phyloP scores from a whole-genome alignment of 106 monocot species.

The Hemerocallis citrina region DNA sequence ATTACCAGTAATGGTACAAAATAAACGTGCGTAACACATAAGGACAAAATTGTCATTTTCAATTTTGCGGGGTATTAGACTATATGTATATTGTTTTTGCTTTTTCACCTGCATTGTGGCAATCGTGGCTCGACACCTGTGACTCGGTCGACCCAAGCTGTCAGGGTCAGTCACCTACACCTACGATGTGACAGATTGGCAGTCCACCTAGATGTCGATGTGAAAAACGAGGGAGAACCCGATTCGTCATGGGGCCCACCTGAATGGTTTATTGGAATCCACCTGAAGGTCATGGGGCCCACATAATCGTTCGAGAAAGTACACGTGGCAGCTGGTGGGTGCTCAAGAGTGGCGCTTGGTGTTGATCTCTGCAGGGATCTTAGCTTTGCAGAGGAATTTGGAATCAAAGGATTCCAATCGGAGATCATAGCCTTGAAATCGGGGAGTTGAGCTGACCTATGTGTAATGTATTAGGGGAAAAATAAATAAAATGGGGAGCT shows the following conservation, averaged over 20 bases:
- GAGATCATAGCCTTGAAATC: conserved; percentile 57
- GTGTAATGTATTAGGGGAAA: too few relatives aligned
- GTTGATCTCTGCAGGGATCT: conserved; percentile 63
- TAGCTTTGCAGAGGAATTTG: conserved; percentile 46
- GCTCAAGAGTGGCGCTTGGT: conserved; percentile 24
- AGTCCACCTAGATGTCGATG: conserved; percentile 47
- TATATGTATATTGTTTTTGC: too few relatives aligned
- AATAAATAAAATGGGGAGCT: too few relatives aligned
- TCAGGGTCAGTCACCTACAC: conserved; percentile 43
- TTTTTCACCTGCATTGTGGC: too few relatives aligned
- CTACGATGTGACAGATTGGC: conserved; percentile 27
- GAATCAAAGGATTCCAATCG: conserved; percentile 58
- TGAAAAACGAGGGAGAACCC: conserved; percentile 30
- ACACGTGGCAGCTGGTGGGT: conserved; percentile 26
- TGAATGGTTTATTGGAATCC: conserved; percentile 37
- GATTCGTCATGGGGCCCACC: conserved; percentile 55
- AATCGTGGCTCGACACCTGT: too few relatives aligned
- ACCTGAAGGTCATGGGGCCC: conserved; percentile 21
- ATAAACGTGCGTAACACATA: too few relatives aligned
- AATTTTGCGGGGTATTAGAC: too few relatives aligned
- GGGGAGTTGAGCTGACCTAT: conserved; percentile 59
- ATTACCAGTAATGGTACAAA: too few relatives aligned
- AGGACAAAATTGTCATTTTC: too few relatives aligned
- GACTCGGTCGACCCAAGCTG: conserved; percentile 6
- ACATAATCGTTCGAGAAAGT: conserved; percentile 53